Base-by-base conservation (phyloP, 495 filamentous ascomycete species). In the Podospora pseudocomata region DNA sequence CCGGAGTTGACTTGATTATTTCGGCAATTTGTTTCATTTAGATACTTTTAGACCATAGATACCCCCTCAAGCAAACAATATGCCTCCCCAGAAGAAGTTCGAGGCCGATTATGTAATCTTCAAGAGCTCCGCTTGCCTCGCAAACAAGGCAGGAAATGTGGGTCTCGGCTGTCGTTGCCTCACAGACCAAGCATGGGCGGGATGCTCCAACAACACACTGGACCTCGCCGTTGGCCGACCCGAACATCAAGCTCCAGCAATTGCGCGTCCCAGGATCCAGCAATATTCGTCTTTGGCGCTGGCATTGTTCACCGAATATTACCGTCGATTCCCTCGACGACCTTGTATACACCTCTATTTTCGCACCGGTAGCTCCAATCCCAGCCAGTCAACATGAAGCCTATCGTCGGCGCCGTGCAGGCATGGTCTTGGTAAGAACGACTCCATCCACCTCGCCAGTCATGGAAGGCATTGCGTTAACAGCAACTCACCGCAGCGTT, bases 351-450 rank as follows among this genome's bases (percentile, higher is more conserved):
- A 58, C 55, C 55, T 26, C 15, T 4, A 5, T 26, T 15, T 32
- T 0, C 54, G 3, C 56, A 11, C 26, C 27, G 32, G 23, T 34
- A 34, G 57, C 44, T 60, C 53, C 23, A 66, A 2, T 34, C 32
- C 15, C 27, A 69, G 39, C 39, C 39, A 16, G 5, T 79, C 85
- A 90, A 72, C 72, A 96, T 96, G 92, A 96, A 97, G 88, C 93
- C 93, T 65, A 82, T 97, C 75, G 91, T 97, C 61, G 90, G 91
- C 71, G 87, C 91, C 66, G 82, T 95, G 84, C 93, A 96, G 82
- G 93, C 93, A 76, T 97, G 93, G 92, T 92, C 89, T 81, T 96
- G 93, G 93, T 96, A 83, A 67, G 77, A 64, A 61, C 60, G 62
- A 34, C 65, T 23, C 54, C 63, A 19, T 60, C 32, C 53, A 28